Conservation (phyloP, 1,139 yeast species). For the Sugiyamaella grinbergsii region DNA sequence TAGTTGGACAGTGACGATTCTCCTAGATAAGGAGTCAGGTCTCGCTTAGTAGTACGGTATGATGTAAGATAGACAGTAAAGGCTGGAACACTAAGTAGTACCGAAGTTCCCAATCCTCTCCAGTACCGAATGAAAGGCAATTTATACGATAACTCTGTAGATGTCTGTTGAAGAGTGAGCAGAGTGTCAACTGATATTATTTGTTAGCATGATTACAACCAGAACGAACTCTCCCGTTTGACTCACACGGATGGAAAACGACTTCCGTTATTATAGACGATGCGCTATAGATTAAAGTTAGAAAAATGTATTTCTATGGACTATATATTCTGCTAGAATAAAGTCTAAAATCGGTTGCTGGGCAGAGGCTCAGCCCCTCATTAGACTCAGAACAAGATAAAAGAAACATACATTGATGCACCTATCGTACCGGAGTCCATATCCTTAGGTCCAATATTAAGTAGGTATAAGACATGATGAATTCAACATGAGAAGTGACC, state of each 20-base stretch:
- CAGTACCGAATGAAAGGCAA: slow-evolving; percentile 43
- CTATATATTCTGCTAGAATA: background rate
- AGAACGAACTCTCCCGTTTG: background rate
- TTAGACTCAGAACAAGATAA: too few species aligned
- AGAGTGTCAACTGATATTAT: slow-evolving; percentile 39
- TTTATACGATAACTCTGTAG: slow-evolving; percentile 35
- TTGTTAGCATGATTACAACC: background rate
- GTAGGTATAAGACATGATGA: too few species aligned
- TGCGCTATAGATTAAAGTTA: slow-evolving; percentile 12
- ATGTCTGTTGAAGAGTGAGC: slow-evolving; percentile 43
- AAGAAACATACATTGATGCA: slow-evolving; percentile 24
- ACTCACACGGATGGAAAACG: slow-evolving; percentile 40
- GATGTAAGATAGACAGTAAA: slow-evolving; percentile 44
- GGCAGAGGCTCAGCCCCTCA: slow-evolving; percentile 3
- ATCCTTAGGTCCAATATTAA: too few species aligned
- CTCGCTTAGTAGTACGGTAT: slow-evolving; percentile 42
- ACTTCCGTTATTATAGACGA: slow-evolving; percentile 28
- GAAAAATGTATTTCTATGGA: background rate
- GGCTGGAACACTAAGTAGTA: slow-evolving; percentile 44
- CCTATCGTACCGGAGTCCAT: slow-evolving; percentile 26
- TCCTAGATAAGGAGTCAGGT: slow-evolving; percentile 40
- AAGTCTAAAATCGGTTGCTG: too few species aligned
- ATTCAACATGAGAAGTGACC: too few species aligned
- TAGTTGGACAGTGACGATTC: slow-evolving; percentile 38
- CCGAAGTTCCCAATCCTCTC: slow-evolving; percentile 44